Evolutionary conservation across 2,329 filamentous ascomycete species (phyloP), one percentile per base, ranked within the genome.

Genomic region (Lojkania enalia): DNA sequence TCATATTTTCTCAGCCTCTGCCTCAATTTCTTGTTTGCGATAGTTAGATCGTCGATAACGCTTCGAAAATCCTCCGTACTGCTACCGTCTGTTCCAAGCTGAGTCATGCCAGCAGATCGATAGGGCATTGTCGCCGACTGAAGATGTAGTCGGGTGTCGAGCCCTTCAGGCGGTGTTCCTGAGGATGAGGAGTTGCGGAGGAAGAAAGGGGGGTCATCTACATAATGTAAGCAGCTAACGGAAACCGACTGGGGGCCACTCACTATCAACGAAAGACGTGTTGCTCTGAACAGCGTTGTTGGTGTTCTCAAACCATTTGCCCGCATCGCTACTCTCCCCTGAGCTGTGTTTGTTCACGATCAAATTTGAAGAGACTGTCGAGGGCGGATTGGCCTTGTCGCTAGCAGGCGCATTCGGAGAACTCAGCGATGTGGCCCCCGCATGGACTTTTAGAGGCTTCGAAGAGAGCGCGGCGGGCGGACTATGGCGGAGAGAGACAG

Each of bases 21-120:
- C 70, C 85, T 90, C 49, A 95, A 67, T 39, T 83, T 85, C 64
- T 89, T 88, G 63, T 94, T 95, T 62, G 90, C 86, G 19, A 95
- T 75, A 0, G 89, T 95, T 46, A 95, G 70, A 63, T 95, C 90
- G 58, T 95, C 89, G 36, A 95, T 95, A 13, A 95, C 88, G 54
- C 86, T 86, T 35, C 89, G 79, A 48, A 84, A 91, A 44, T 91
- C 88, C 44, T 88, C 87, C 20, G 81, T 83, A 39, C 84, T 85
- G 61, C 82, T 88, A 20, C 73, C 74, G 35, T 73, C 71, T 5
- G 69, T 72, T 32, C 57, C 64, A 7, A 67, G 29, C 9, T 57
- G 60, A 71, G 81, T 15, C 69, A 80, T 29, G 14, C 47, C 53
- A 12, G 58, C 55, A n/a, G 25, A n/a, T 16, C 63, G 63, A 41